Evolutionary conservation across 352 stramenopile genomes (phyloP).

Genomic region (Globisporangium echinulatum): DNA sequence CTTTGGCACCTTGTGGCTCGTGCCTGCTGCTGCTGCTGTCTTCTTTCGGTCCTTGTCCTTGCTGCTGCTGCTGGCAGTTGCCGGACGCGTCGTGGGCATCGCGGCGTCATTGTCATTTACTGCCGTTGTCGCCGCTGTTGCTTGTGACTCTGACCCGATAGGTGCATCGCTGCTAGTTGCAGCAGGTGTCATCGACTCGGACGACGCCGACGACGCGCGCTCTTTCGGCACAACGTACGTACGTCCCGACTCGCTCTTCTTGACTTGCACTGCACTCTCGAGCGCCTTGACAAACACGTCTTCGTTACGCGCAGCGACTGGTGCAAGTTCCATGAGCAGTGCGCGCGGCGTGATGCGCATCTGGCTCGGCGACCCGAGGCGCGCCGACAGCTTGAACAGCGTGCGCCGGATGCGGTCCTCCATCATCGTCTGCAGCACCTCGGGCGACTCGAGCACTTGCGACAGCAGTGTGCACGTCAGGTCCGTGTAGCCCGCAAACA

Average conservation of each 20-base stretch:
- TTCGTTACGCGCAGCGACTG: constrained; percentile 70
- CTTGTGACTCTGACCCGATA: no score
- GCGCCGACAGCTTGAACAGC: constrained; percentile 67
- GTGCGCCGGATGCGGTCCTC: constrained; percentile 78
- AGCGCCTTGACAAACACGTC: constrained; percentile 69
- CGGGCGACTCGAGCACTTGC: constrained; percentile 72
- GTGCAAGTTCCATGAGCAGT: constrained; percentile 72
- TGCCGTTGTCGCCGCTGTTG: no score
- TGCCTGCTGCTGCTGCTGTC: constrained; percentile 18
- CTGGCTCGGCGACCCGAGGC: constrained; percentile 58
- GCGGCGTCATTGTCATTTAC: background rate
- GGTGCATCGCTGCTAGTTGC: constrained; percentile 3
- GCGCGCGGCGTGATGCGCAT: constrained; percentile 80
- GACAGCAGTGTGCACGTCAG: constrained; percentile 63
- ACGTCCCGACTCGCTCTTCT: constrained; percentile 75
- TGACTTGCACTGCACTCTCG: constrained; percentile 57
- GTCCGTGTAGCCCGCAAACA: constrained; percentile 71
- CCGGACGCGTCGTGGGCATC: background rate
- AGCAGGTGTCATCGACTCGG: background rate
- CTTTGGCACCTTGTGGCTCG: constrained; percentile 38
- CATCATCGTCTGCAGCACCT: constrained; percentile 83
- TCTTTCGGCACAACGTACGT: constrained; percentile 63
- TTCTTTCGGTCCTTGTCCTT: constrained; percentile 15
- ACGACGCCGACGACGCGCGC: background rate
- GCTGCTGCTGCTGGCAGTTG: background rate